phyloP scores from a whole-genome alignment of 2,329 filamentous ascomycete species.

The Colletotrichum siamense region DNA sequence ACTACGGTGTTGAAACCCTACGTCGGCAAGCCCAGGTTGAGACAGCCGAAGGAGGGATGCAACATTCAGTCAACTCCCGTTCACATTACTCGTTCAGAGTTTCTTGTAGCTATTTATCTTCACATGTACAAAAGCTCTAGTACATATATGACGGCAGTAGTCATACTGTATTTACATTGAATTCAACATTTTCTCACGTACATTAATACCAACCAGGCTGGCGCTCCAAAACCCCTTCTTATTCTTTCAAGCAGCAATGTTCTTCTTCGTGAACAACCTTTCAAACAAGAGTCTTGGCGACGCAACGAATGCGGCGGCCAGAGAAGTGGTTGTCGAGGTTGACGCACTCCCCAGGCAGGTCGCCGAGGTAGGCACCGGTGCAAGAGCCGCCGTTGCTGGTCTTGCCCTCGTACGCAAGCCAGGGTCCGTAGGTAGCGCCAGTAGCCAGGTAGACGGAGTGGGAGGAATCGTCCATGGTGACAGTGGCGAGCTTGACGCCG shows the following conservation, averaged over 20 bases:
- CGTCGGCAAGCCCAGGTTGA: background rate
- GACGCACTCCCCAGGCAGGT: background rate
- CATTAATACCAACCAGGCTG: background rate
- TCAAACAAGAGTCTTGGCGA: background rate
- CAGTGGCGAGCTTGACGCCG: background rate
- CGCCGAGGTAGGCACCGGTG: background rate
- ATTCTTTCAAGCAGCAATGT: background rate
- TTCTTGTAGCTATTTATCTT: background rate
- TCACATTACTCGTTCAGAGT: background rate
- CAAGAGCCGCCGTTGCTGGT: background rate
- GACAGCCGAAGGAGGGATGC: background rate
- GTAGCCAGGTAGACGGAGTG: background rate
- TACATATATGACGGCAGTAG: background rate
- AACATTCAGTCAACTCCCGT: background rate
- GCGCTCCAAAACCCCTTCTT: background rate
- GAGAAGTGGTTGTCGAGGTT: background rate
- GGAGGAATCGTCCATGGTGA: background rate
- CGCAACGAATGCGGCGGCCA: background rate
- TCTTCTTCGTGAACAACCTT: background rate
- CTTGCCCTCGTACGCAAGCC: background rate
- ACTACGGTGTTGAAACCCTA: accelerated
- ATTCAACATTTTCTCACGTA: background rate
- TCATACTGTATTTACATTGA: background rate
- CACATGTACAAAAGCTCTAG: background rate
- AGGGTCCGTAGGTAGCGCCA: background rate